These are phyloP conservation scores for Suaeda aralocaspica DNA, from an alignment of 148 eudicot genomes.

Conservation along the genomic window DNA sequence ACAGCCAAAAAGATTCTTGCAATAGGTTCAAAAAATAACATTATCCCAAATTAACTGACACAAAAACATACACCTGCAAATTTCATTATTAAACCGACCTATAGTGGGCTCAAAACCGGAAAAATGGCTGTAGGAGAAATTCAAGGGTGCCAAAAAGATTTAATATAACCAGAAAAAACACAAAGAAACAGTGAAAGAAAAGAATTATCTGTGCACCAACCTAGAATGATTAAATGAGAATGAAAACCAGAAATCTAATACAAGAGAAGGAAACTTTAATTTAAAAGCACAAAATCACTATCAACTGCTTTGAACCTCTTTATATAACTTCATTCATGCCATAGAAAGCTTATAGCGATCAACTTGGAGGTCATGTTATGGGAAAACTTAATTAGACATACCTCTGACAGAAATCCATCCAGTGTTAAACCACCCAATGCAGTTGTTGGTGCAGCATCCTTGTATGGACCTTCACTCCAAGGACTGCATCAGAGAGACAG, in stretches of 20 bases:
- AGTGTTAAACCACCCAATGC: conserved; percentile 67
- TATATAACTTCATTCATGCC: not conserved
- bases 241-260: not conserved
- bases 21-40: not conserved
- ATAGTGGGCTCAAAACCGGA: too few relatives aligned
- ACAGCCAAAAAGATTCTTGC: not conserved
- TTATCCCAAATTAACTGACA: not conserved
- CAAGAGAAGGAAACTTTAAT: too few relatives aligned
- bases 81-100: not conserved
- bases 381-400: conserved; percentile 19
- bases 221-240: not conserved
- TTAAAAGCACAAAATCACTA: too few relatives aligned
- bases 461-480: conserved; percentile 79
- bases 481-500: conserved; percentile 46
- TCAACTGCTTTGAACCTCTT: too few relatives aligned
- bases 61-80: too few relatives aligned
- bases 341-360: not conserved
- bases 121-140: not conserved
- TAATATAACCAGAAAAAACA: not conserved
- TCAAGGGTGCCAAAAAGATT: not conserved
- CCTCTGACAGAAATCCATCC: conserved; percentile 85
- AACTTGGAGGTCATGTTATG: not conserved
- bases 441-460: conserved; percentile 67
- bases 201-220: not conserved
- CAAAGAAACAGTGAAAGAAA: too few relatives aligned